Base-by-base conservation (phyloP, 2,329 filamentous ascomycete species). In the Rutstroemia sp. region DNA sequence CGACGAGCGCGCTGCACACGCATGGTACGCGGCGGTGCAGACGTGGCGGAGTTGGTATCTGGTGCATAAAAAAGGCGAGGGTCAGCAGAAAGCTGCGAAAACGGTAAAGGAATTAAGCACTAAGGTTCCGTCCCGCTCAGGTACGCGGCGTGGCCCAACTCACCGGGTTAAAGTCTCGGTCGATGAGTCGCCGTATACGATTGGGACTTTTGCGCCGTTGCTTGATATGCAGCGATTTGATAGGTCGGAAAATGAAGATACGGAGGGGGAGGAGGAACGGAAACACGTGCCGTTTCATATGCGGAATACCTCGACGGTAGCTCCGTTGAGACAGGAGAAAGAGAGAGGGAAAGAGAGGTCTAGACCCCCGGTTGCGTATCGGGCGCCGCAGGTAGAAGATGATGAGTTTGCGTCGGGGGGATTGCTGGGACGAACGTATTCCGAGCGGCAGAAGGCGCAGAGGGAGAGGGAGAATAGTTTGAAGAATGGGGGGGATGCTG, bases 41-140 rank as follows among this genome's bases (percentile, higher is more conserved):
- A 74, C 74, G 40, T 96, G 92, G 92, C 82, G 92, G 57, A 95
- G 89, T 70, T 96, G 91, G 90, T 96, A 96, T 67, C 73, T 96
- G 7, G 87, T 89, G 45, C 85, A 89, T 63, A 83, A 84, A 59
- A 79, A 86, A 67, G 82, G 67, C 64, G 48, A 69, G 63, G 60
- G 66, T 53, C 57, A 65, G 61, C 70, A 67, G 58, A 66, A 61
- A 5, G 60, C 66, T 60, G n/a, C 58, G 10, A 63, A 55, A n/a
- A 58, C 58, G n/a, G 25, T 56, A 2, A 65, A 46, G 63, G 67
- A 56, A 36, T 39, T 58, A n/a, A 57, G 16, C 25, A 55, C 53
- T 9, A 53, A 38, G 39, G 39, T 47, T 1, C 19, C 39, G 6
- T 19, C 45, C 19, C 36, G 58, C 21, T 34, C 63, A 12, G 52